A percentile compares a stretch with the other conserved stretches of the same genome.
Conservation (phyloP, 140 eudicot genomes). For the Eryngium alpinum region DNA sequence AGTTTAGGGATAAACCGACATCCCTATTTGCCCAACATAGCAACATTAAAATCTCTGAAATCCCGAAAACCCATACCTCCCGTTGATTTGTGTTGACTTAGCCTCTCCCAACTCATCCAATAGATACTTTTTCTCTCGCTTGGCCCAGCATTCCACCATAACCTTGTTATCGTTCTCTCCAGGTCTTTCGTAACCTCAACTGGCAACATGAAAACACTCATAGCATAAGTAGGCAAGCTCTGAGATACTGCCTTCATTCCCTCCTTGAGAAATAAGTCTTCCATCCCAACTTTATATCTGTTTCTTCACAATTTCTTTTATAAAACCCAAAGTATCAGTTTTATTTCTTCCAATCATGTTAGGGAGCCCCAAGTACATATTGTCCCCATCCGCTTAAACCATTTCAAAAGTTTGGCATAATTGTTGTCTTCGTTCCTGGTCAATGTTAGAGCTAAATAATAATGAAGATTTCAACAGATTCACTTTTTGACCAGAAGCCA, state of each 20-base stretch:
- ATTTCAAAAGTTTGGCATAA: no score
- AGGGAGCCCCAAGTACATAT: background rate
- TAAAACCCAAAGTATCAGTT: background rate
- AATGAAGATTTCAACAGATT: background rate
- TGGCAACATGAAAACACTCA: background rate
- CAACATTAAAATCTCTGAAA: no score
- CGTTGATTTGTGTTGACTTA: background rate
- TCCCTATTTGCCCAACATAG: no score
- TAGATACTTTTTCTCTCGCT: background rate
- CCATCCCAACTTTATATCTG: background rate
- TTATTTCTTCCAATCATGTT: background rate
- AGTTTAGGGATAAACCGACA: no score
- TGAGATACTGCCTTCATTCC: background rate
- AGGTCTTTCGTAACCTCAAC: background rate
- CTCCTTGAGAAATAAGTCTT: background rate
- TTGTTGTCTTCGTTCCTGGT: background rate
- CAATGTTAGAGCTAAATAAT: background rate
- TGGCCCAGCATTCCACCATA: background rate
- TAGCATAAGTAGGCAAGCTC: background rate
- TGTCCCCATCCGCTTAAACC: background rate
- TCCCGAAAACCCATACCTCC: background rate
- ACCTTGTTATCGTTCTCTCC: background rate
- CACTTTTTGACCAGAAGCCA: background rate
- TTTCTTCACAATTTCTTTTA: background rate
- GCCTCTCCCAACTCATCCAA: background rate